These are phyloP conservation scores for Podila verticillata DNA, from an alignment of 192 early-diverging fungal species.

Conservation along the genomic window DNA sequence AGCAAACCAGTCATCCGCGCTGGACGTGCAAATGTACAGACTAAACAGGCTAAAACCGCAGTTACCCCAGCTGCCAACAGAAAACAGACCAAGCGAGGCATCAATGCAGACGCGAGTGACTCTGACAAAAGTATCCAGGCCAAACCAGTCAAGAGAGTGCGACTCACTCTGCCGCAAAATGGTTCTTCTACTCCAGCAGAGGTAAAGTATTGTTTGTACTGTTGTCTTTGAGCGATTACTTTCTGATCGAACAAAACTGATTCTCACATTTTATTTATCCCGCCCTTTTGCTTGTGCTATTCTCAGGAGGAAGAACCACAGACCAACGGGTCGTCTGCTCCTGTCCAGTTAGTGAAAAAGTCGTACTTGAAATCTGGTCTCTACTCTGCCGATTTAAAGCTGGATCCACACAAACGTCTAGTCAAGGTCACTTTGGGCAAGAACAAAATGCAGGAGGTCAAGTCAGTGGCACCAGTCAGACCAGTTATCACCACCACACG, in stretches of 20 bases:
- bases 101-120: background rate
- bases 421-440: constrained; percentile 7
- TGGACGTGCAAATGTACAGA: too few relatives aligned
- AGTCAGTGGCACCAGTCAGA: background rate
- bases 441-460: background rate
- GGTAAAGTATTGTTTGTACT: too few relatives aligned
- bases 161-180: too few relatives aligned
- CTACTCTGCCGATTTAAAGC: constrained; percentile 52
- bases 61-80: background rate
- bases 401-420: constrained; percentile 11
- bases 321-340: background rate
- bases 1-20: too few relatives aligned
- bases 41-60: too few relatives aligned
- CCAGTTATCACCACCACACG: background rate
- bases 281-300: too few relatives aligned
- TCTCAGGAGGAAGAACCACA: background rate
- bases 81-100: background rate
- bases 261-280: too few relatives aligned
- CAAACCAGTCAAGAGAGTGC: background rate
- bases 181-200: too few relatives aligned
- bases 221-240: too few relatives aligned
- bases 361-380: constrained; percentile 53
- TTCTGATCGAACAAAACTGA: too few relatives aligned
- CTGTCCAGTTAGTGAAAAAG: constrained; percentile 29
- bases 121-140: background rate